phyloP scores from a whole-genome alignment of 768 basidiomycete genomes.

The Hirschioporus abietinus region DNA sequence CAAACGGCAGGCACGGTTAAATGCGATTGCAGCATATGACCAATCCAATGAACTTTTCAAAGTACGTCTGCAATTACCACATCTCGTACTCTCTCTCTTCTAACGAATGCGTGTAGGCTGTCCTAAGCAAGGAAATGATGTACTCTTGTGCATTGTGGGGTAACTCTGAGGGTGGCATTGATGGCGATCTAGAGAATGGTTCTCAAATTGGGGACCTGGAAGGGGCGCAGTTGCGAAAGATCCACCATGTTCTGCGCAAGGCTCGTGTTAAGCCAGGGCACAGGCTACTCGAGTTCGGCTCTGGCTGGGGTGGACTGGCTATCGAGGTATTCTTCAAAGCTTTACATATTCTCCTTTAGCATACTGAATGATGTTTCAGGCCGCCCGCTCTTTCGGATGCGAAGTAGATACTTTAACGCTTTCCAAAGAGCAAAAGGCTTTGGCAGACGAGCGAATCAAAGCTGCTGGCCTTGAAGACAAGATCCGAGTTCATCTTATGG shows the following conservation, averaged over 20 bases:
- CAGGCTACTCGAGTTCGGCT: conserved; percentile 84
- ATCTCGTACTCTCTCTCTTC: background rate
- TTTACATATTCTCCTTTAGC: background rate
- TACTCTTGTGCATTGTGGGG: conserved; percentile 35
- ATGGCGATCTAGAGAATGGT: conserved; percentile 6
- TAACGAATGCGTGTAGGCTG: conserved; percentile 9
- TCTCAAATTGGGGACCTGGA: conserved; percentile 55
- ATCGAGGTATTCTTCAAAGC: conserved; percentile 54
- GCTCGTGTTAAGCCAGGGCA: conserved; percentile 76
- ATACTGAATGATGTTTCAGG: conserved; percentile 31
- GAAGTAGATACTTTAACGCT: conserved; percentile 88
- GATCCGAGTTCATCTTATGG: conserved; percentile 83
- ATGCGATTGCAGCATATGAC: conserved; percentile 82
- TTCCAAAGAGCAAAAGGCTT: conserved; percentile 78
- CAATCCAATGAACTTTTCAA: conserved; percentile 89
- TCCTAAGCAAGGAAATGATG: conserved; percentile 33
- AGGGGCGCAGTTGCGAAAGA: conserved; percentile 78
- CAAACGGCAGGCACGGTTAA: conserved; percentile 66
- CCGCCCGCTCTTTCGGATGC: conserved; percentile 62
- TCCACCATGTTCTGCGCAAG: conserved; percentile 71
- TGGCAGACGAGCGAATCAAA: conserved; percentile 80
- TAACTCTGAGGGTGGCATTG: conserved; percentile 23
- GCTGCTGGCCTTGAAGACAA: conserved; percentile 63
- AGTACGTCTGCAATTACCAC: conserved; percentile 24
- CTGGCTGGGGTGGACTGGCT: conserved; percentile 88